These are phyloP conservation scores for Amylostereum chailletii DNA, from an alignment of 1,284 basidiomycete genomes.

Conservation along the genomic window DNA sequence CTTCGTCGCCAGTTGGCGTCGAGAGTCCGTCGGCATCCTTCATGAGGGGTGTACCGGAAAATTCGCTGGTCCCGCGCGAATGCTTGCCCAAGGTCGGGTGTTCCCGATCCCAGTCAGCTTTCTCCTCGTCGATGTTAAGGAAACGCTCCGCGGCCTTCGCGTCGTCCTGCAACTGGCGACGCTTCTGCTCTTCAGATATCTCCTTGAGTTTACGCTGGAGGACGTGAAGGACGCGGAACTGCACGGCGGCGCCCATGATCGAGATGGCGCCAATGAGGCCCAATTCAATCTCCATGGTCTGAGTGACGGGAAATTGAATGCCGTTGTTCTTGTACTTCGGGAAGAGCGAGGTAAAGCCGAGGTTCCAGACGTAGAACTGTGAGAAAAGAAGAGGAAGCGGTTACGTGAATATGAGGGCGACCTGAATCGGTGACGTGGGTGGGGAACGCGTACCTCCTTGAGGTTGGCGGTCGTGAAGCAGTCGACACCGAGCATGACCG, in stretches of 20 bases:
- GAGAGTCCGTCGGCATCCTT: constrained; percentile 22
- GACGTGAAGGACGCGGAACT: constrained; percentile 76
- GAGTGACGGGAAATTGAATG: constrained; percentile 76
- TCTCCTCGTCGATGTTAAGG: constrained; percentile 59
- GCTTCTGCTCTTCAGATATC: constrained; percentile 69
- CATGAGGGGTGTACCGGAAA: constrained; percentile 28
- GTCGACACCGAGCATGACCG: constrained; percentile 88
- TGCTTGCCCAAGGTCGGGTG: constrained; percentile 60
- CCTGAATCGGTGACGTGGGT: constrained; percentile 6
- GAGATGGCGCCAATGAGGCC: constrained; percentile 78
- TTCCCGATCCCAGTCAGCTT: constrained; percentile 81
- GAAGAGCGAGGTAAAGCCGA: constrained; percentile 78
- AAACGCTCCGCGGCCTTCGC: constrained; percentile 68
- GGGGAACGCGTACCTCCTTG: constrained; percentile 61
- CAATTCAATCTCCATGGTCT: constrained; percentile 90
- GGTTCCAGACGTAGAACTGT: constrained; percentile 91
- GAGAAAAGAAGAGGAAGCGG: not conserved
- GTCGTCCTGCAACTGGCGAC: constrained; percentile 70
- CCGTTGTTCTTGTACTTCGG: constrained; percentile 59
- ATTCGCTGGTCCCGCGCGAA: constrained; percentile 54
- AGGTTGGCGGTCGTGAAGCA: constrained; percentile 87
- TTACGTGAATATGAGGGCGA: too few species aligned
- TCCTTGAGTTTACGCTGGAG: constrained; percentile 74
- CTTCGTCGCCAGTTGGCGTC: constrained; percentile 41
- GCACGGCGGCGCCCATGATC: constrained; percentile 83